Base-by-base conservation (phyloP, 495 filamentous ascomycete genomes). In the Hapsidospora chrysogenum region DNA sequence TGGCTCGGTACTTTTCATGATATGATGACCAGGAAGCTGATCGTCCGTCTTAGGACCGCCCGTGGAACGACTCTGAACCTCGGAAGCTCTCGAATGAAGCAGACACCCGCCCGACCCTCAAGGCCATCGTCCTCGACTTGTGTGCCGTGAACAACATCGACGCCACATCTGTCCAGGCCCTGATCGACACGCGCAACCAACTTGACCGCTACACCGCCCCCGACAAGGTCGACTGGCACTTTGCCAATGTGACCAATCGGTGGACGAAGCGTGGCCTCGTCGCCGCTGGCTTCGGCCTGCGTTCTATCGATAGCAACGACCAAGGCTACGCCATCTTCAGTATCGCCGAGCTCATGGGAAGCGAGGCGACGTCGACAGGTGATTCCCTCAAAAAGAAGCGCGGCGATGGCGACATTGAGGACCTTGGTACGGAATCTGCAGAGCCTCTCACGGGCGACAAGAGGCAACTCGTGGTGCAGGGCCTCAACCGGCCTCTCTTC, bases 1-100 rank as follows among this genome's bases (percentile, higher is more conserved):
- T 5, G 37, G 36, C 10, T 39, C 44, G n/a, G n/a, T n/a, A n/a
- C 43, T 46, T 46, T 46, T 23, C 33, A 29, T 17, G n/a, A n/a
- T n/a, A n/a, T n/a, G n/a, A n/a, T n/a, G 23, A 26, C 23, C 23
- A 26, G 23, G 11, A 26, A n/a, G n/a, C n/a, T n/a, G n/a, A n/a
- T n/a, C n/a, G n/a, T n/a, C 36, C 29, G 3, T 33, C 7, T 29
- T 42, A 49, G 48, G 61, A 62, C 19, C 54, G 52, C n/a, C 66
- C 58, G 0, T 96, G 87, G 87, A 95, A 95, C 48, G 75, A 94
- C 50, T 78, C 87, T 2, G 86, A 80, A 26, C 81, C 84, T 14
- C 65, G 71, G n/a, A 66, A 63, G 36, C 17, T 27, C 3, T 11
- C 20, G 9, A 31, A 47, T 10, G 29, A 23, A 4, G 51, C 53